These are phyloP conservation scores for Ilex paraguariensis DNA, from an alignment of 305 asterid genomes.

Conservation along the genomic window DNA sequence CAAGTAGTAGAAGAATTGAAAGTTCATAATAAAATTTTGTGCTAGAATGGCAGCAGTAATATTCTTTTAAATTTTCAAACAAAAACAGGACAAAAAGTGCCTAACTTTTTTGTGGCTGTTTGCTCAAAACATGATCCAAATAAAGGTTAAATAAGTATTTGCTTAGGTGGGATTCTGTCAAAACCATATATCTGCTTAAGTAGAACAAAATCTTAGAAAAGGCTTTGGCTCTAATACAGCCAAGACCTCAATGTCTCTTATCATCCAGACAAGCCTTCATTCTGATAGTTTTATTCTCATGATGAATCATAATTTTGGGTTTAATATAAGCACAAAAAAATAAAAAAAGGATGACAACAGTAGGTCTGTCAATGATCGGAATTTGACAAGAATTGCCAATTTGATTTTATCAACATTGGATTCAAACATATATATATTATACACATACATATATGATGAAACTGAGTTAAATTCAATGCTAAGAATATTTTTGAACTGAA, in stretches of 20 bases:
- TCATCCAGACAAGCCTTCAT: slow-evolving; percentile 47
- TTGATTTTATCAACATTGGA: too few relatives aligned
- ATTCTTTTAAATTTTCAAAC: too few relatives aligned
- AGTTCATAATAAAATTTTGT: too few relatives aligned
- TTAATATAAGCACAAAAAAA: background rate
- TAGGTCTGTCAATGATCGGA: too few relatives aligned
- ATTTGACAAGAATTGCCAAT: too few relatives aligned
- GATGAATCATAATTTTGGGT: slow-evolving; percentile 22
- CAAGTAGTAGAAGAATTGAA: too few relatives aligned
- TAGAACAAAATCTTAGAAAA: slow-evolving; percentile 25
- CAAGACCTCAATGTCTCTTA: slow-evolving; percentile 44
- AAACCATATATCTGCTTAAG: slow-evolving; percentile 11
- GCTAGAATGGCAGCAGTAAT: too few relatives aligned
- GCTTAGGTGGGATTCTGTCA: slow-evolving; percentile 20
- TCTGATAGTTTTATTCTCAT: slow-evolving; percentile 15
- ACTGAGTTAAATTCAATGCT: too few relatives aligned
- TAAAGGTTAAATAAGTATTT: slow-evolving; percentile 4
- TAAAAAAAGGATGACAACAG: slow-evolving; percentile 4
- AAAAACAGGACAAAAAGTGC: too few relatives aligned
- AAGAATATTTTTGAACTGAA: too few relatives aligned
- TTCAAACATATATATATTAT: too few relatives aligned
- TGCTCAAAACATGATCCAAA: background rate
- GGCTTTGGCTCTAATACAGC: slow-evolving; percentile 15
- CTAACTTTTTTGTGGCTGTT: background rate
- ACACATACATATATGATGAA: too few relatives aligned